Base-by-base conservation (phyloP, 2,329 filamentous ascomycete genomes). In the Botryotinia globosa region DNA sequence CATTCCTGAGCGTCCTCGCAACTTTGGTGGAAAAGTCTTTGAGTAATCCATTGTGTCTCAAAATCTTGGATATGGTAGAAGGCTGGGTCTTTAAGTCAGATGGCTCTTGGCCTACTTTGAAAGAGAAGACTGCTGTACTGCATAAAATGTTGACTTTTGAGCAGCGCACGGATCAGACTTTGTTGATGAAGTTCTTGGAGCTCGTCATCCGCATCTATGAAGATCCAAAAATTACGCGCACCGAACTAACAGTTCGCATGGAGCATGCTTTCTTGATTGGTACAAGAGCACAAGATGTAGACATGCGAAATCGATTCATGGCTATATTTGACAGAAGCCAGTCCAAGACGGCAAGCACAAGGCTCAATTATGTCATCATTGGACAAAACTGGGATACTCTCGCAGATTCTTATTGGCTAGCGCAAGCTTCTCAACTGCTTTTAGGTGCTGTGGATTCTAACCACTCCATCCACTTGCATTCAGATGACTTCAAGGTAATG, bases 91-190 rank as follows among this genome's bases (percentile, higher is more conserved):
- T 99, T 85, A 89, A 94, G 76, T 96, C 94, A 0, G 94, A 94
- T 73, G 96, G 97, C 75, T 96, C 94, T 2, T 98, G 96, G 87
- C 96, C 96, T 0, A 99, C 96, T 0, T 87, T 99, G 1, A 99
- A 99, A 82, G 97, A 99, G 83, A 99, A 99, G 85, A 98, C 95
- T 0, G 97, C 97, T 1, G 96, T 99, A 1, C 84, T 99, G n/a
- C 94, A 97, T 79, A 99, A 99, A 84, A 99, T 99, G 96, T 85
- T 98, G 25, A 91, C 94, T 0, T 99, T 99, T 77, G 96, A 99
- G 82, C 90, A 93, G 73, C 89, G 96, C 56, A 84, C 87, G 42
- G 95, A 98, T 80, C 89, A 91, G 45, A 94, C 91, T 0, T 91
- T 99, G 84, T 86, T 99, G 73, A 94, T 91, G 77, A 95, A 95